Evolutionary conservation across 768 basidiomycete genomes (phyloP).

Genomic region (Leccinum boreale): DNA sequence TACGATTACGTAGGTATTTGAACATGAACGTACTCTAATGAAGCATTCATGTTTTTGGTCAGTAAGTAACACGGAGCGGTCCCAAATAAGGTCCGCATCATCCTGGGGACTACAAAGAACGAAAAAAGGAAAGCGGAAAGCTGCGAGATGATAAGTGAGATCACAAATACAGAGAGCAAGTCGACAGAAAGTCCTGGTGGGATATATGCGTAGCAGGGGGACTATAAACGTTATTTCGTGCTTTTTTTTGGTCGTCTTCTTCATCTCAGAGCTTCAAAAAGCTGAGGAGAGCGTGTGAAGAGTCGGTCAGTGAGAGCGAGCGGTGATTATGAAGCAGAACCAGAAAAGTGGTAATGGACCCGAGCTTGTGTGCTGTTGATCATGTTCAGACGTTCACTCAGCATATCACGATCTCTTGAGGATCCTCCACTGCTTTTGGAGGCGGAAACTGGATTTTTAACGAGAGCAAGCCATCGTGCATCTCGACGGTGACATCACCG

Average conservation of each 20-base stretch:
- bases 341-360: too few species aligned
- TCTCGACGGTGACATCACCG: slow-evolving; percentile 50
- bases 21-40: slow-evolving; percentile 9
- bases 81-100: slow-evolving; percentile 1
- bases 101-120: not conserved
- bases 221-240: not conserved
- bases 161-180: slow-evolving; percentile 1
- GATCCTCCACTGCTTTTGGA: slow-evolving; percentile 38
- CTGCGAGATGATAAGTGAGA: not conserved
- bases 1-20: slow-evolving; percentile 8
- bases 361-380: too few species aligned
- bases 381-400: slow-evolving; percentile 29
- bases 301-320: not conserved
- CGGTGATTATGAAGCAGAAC: too few species aligned
- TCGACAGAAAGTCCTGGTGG: not conserved
- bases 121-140: not conserved
- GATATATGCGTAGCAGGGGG: not conserved
- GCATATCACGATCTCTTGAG: slow-evolving; percentile 48
- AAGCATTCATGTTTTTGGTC: slow-evolving; percentile 1
- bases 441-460: slow-evolving; percentile 52
- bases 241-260: not conserved
- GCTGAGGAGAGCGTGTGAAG: not conserved
- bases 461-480: slow-evolving; percentile 61
- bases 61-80: not conserved
- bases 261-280: not conserved